Evolutionary conservation across 331 rosid species (phyloP), one percentile per base, ranked within the genome.

Genomic region (Erythrophleum ivorense): DNA sequence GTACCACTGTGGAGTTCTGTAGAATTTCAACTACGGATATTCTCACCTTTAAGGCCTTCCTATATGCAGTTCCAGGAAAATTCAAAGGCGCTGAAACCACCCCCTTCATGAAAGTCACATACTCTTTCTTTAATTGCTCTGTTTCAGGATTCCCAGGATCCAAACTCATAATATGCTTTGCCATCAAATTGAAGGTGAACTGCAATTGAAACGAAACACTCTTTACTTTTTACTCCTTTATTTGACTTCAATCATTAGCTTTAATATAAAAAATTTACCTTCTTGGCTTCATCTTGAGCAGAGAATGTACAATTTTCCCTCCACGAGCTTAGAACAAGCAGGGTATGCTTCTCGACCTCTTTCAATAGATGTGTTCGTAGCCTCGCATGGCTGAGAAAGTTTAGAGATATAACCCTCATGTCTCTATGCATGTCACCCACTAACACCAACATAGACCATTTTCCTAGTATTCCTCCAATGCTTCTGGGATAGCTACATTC

Each of bases 351-450:
- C 83, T 91, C 94, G 4, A 95, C 91, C 24, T 93, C 98, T 79
- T 86, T 86, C 60, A 95, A 67, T 0, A 95, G 84, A 58, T 86
- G 88, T 38, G 89, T 88, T 71, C 91, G 81, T 13, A 95, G 92
- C 57, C 94, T 86, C 36, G 92, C 87, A 75, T 91, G 87, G 87
- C 94, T 90, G 57, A 95, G 82, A 78, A 93, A 95, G 79, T 95
- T 95, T 11, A 95, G 89, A 13, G 98, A 91, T n/a, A 95, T 95
- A 41, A 67, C 84, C 81, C 98, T 91, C 98, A 93, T 95, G 53
- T 93, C 89, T 69, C 93, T 88, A 36, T 95, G 98, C 97, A 95
- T 95, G 91, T 95, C 98, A 18, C 98, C 98, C 5, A 95, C 97
- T 21, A 93, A 66, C 54, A 95, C 98, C 86, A 95, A 75, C 98